Evolutionary conservation across 345 rosid species (phyloP).

Genomic region (Microthlaspi erraticum): DNA sequence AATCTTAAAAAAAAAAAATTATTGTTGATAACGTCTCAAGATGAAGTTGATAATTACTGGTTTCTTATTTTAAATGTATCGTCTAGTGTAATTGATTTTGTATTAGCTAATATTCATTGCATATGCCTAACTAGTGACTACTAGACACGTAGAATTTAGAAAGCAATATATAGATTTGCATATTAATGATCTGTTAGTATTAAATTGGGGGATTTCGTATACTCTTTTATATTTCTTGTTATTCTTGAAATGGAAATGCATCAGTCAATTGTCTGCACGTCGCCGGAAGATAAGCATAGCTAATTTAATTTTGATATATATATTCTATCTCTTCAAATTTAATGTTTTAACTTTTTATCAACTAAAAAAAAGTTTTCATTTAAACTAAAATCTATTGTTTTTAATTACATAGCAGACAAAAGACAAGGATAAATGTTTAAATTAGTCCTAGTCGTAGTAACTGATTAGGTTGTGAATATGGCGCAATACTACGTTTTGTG

Average conservation of each 20-base stretch:
- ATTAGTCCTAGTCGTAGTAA: not conserved
- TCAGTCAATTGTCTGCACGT: slow-evolving; percentile 29
- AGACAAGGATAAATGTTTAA: not conserved
- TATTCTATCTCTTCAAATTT: not conserved
- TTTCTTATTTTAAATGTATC: not conserved
- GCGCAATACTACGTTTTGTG: slow-evolving; percentile 1
- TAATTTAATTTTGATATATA: not conserved
- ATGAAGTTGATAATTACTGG: slow-evolving; percentile 27
- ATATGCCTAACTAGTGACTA: slow-evolving; percentile 25
- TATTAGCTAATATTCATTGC: not conserved
- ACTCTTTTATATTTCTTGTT: slow-evolving; percentile 9
- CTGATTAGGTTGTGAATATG: not conserved
- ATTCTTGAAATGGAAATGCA: not conserved
- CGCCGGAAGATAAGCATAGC: not conserved
- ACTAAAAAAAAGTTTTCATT: slow-evolving; percentile 3
- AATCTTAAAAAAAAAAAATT: no score
- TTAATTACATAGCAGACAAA: no score
- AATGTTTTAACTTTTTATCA: not conserved
- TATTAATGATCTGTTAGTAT: slow-evolving; percentile 13
- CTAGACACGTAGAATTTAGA: slow-evolving; percentile 17
- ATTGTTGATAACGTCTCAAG: slow-evolving; percentile 14
- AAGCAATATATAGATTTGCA: not conserved
- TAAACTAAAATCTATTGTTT: not conserved
- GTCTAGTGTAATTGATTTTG: not conserved
- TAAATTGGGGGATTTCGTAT: slow-evolving; percentile 17